Conservation (phyloP, 306 rosid genomes). For the Canavalia ensiformis region DNA sequence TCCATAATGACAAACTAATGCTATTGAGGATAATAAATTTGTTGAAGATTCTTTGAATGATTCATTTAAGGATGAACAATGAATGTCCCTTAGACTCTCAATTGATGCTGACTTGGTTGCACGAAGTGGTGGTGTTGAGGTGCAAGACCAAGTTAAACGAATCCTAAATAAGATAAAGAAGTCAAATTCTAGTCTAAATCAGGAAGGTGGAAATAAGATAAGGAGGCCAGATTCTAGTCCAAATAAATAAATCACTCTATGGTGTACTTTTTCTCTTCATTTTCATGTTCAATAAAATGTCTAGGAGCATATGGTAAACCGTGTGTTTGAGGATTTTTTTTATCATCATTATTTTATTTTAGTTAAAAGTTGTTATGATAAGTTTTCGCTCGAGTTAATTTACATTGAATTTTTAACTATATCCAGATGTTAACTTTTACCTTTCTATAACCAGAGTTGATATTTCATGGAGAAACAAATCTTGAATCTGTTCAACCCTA, state of each 20-base stretch:
- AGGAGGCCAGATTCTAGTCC: slow-evolving; percentile 38
- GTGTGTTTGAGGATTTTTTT: too few relatives aligned
- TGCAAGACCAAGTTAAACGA: slow-evolving; percentile 46
- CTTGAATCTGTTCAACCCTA: too few relatives aligned
- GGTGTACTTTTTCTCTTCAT: too few relatives aligned
- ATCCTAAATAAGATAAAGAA: slow-evolving; percentile 47
- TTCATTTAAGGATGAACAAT: slow-evolving; percentile 43
- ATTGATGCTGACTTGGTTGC: slow-evolving; percentile 45
- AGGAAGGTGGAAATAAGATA: slow-evolving; percentile 49
- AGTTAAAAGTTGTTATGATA: too few relatives aligned
- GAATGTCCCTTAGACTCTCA: slow-evolving; percentile 51
- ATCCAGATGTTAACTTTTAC: too few relatives aligned
- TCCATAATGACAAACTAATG: slow-evolving; percentile 47
- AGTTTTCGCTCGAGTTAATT: too few relatives aligned
- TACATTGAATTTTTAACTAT: too few relatives aligned
- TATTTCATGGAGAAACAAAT: too few relatives aligned
- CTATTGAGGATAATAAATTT: slow-evolving; percentile 37
- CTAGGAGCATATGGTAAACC: too few relatives aligned
- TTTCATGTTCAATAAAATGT: too few relatives aligned
- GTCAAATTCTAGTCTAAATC: slow-evolving; percentile 29
- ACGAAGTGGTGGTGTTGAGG: slow-evolving; percentile 9
- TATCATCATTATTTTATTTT: too few relatives aligned
- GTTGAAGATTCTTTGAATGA: slow-evolving; percentile 41
- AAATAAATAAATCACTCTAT: background rate
- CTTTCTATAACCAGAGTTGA: too few relatives aligned